Evolutionary conservation across 441 rosid species (phyloP).

Genomic region (Mallotus japonicus): DNA sequence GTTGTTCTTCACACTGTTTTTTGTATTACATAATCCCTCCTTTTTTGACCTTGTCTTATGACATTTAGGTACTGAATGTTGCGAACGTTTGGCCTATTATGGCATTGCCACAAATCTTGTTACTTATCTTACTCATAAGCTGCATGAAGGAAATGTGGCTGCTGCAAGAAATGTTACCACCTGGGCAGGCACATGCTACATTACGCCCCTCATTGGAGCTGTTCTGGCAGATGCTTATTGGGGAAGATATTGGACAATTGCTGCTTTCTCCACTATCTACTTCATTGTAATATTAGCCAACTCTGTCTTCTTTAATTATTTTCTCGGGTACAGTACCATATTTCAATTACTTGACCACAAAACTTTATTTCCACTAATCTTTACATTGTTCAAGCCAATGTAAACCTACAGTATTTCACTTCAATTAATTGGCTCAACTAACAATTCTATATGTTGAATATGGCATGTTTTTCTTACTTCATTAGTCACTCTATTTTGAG

Average conservation of each 20-base stretch:
- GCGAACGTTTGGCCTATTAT: conserved; percentile 87
- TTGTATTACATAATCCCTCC: neutral
- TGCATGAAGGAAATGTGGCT: conserved; percentile 77
- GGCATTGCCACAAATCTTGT: conserved; percentile 85
- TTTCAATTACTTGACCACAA: neutral
- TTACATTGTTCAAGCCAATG: neutral
- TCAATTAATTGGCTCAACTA: neutral
- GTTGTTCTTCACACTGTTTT: neutral
- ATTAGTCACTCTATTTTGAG: neutral
- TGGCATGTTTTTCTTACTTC: neutral
- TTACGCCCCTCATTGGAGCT: conserved; percentile 88
- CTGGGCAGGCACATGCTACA: conserved; percentile 89
- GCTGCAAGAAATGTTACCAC: conserved; percentile 84
- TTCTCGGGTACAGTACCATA: neutral
- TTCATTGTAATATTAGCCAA: conserved; percentile 48
- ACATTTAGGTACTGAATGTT: conserved; percentile 68
- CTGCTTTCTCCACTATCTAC: conserved; percentile 72
- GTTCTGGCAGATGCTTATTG: conserved; percentile 81
- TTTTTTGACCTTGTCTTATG: conserved; percentile 9
- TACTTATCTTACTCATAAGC: conserved; percentile 65
- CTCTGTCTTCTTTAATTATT: neutral
- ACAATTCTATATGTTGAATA: neutral
- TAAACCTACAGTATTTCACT: neutral
- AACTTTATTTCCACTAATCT: neutral
- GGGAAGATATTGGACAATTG: conserved; percentile 97